Conservation (phyloP, 345 rosid species). For the Raphanus sativus region DNA sequence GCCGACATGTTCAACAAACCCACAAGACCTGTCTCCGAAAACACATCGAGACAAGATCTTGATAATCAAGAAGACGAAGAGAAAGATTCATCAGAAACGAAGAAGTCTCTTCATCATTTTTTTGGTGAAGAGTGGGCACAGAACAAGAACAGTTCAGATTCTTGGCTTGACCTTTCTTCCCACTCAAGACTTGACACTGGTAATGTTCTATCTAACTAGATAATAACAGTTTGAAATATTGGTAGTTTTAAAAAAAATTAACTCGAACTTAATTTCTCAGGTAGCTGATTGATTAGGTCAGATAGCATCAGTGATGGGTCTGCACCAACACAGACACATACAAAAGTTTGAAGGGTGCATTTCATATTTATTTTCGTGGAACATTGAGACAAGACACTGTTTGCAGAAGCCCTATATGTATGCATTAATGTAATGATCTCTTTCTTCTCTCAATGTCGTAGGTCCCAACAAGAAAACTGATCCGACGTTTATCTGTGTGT, state of each 20-base stretch:
- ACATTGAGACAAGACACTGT: slow-evolving; percentile 38
- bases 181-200: slow-evolving; percentile 47
- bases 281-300: slow-evolving; percentile 11
- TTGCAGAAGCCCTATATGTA: slow-evolving; percentile 36
- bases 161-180: slow-evolving; percentile 48
- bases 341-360: slow-evolving; percentile 18
- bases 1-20: slow-evolving; percentile 64
- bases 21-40: slow-evolving; percentile 38
- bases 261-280: neutral
- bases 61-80: slow-evolving; percentile 45
- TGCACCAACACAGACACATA: slow-evolving; percentile 18
- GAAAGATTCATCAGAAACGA: slow-evolving; percentile 42
- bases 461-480: slow-evolving; percentile 35
- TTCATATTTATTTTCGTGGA: slow-evolving; percentile 35
- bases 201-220: slow-evolving; percentile 17
- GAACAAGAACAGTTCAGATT: slow-evolving; percentile 45
- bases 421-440: slow-evolving; percentile 11
- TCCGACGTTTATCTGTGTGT: slow-evolving; percentile 31
- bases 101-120: slow-evolving; percentile 76
- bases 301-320: slow-evolving; percentile 26
- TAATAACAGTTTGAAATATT: neutral
- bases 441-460: neutral
- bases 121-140: slow-evolving; percentile 59
- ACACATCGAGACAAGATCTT: slow-evolving; percentile 30
- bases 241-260: neutral